Evolutionary conservation across 441 rosid genomes (phyloP), one percentile per base, ranked within the genome.

Genomic region (Capsella rubella): DNA sequence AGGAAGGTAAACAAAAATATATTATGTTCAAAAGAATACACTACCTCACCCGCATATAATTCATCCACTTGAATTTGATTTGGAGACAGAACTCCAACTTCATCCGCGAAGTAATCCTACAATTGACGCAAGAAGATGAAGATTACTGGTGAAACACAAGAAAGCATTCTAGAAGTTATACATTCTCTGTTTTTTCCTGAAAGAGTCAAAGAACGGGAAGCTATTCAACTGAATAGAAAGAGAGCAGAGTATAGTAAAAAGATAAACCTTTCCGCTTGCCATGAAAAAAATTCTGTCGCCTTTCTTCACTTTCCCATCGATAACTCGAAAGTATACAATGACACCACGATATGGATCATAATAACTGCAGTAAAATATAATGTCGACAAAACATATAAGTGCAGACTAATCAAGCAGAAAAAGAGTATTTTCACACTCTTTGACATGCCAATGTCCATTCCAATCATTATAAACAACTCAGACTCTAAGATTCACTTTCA

Each of bases 341-440:
- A 95, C 99, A 79, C 98, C 99, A 25, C 99, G 96, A 75, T 95
- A 95, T 52, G 97, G 89, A 90, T 95, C 98, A 71, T 92, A 95
- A 78, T 95, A 95, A 81, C 98, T 95, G 93, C 80, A 79, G 27
- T 54, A 71, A 67, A 16, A 72, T 65, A 35, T 29, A 72, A 74
- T 1, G 70, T 34, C 43, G 56, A 52, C 13, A 5, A 61, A 54
- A 53, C 52, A 3, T 45, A 40, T 64, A 25, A 65, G 72, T 60
- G 40, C 28, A 46, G 56, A 45, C 10, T 46, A 62, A 62, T 54
- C 46, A 47, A 69, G 53, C 53, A 11, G 15, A 76, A 46, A 63
- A 62, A 27, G 18, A 10, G 1, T n/a, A 25, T 55, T 65, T 65
- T 47, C 67, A 58, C 14, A 28, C 52, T 43, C 72, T 39, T 16